These are phyloP conservation scores for Aureobasidium sp. DNA, from an alignment of 2,329 filamentous ascomycete species.

Conservation along the genomic window DNA sequence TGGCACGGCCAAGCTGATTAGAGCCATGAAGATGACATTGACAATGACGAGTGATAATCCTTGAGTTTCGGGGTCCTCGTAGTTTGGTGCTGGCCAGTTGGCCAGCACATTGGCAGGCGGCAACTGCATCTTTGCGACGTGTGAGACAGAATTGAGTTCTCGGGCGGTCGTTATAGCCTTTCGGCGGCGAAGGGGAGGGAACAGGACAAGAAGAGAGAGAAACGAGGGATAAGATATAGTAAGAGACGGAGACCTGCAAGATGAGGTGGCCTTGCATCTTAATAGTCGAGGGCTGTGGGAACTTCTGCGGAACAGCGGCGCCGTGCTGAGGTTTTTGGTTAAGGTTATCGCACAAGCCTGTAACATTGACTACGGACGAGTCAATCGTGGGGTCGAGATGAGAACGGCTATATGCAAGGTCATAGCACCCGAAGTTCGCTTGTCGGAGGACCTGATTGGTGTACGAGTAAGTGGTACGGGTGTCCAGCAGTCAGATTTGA, in stretches of 20 bases:
- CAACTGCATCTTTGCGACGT: conserved; percentile 15
- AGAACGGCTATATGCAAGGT: conserved; percentile 5
- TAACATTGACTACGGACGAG: neutral
- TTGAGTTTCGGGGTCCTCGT: conserved; percentile 33
- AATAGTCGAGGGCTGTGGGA: neutral
- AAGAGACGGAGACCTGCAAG: neutral
- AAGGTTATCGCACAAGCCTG: conserved; percentile 6
- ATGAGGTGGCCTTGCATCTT: conserved; percentile 7
- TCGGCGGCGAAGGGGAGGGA: neutral
- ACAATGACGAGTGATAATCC: conserved; percentile 33
- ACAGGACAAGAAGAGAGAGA: neutral
- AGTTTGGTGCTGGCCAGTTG: conserved; percentile 35
- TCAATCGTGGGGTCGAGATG: neutral
- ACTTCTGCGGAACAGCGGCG: neutral
- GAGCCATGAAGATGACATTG: conserved; percentile 31
- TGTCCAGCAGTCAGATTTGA: neutral
- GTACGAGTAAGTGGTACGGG: neutral
- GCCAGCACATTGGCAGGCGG: conserved; percentile 26
- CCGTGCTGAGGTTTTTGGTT: conserved; percentile 4
- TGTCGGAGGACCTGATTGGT: neutral
- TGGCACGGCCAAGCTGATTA: conserved; percentile 30
- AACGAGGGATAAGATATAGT: neutral
- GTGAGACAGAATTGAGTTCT: neutral
- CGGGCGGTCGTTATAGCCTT: neutral
- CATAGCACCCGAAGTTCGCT: neutral